Evolutionary conservation across 192 early-diverging fungal species (phyloP).

Genomic region (Linnemannia zychae): DNA sequence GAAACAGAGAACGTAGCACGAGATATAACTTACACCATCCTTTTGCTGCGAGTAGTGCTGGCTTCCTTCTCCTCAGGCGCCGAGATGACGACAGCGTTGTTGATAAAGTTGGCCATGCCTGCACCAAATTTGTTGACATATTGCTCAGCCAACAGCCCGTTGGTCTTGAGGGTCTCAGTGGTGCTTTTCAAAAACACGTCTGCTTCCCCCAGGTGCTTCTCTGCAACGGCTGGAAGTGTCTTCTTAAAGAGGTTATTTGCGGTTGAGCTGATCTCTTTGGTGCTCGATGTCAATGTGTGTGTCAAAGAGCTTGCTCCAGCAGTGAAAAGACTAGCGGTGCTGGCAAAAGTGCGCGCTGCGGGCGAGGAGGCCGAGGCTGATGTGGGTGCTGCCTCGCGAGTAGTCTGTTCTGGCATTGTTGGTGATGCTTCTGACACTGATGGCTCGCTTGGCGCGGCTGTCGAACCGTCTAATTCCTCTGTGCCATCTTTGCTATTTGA

Average conservation of each 20-base stretch:
- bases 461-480: not conserved
- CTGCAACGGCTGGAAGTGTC: conserved; percentile 24
- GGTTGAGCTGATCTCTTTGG: conserved; percentile 36
- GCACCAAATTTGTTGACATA: conserved; percentile 64
- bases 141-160: conserved; percentile 64
- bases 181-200: conserved; percentile 50
- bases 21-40: conserved; percentile 34
- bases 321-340: conserved; percentile 38
- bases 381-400: not conserved
- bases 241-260: conserved; percentile 52
- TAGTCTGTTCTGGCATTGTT: not conserved
- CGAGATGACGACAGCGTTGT: conserved; percentile 58
- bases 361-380: not conserved
- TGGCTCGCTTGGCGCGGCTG: not conserved
- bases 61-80: conserved; percentile 49
- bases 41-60: conserved; percentile 20
- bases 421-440: not conserved
- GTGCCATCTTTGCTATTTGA: not conserved
- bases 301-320: conserved; percentile 31
- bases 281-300: conserved; percentile 31
- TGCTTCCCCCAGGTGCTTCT: conserved; percentile 40
- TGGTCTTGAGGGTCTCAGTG: conserved; percentile 50
- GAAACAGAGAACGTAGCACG: not conserved
- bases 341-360: conserved; percentile 21
- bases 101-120: conserved; percentile 58